Percentiles rank a stretch among this genome's conserved stretches.
These are phyloP conservation scores for Cutaneotrichosporon spelunceum DNA, from an alignment of 1,284 basidiomycete genomes.

Conservation along the genomic window DNA sequence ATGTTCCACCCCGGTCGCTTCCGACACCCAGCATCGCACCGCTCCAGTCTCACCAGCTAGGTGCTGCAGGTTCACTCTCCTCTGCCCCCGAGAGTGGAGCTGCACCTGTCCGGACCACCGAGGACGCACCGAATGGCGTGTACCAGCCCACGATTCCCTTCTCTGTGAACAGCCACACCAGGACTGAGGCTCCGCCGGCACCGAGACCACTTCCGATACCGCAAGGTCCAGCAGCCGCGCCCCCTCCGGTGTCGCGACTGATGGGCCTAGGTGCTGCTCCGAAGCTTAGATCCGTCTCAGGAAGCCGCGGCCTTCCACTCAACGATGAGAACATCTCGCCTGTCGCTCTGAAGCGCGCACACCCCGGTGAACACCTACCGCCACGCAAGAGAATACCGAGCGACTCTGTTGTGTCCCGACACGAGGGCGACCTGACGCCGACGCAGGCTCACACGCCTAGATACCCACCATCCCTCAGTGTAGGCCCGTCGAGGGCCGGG, in stretches of 20 bases:
- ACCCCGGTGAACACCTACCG: constrained; percentile 36
- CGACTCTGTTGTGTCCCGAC: constrained; percentile 20
- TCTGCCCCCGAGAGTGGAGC: background rate
- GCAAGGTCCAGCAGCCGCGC: background rate
- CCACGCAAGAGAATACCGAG: constrained; percentile 41
- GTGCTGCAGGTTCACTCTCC: background rate
- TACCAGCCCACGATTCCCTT: background rate
- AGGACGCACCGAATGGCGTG: background rate
- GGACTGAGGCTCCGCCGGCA: background rate
- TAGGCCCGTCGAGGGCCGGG: background rate
- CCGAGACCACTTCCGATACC: constrained; percentile 4
- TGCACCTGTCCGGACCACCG: background rate
- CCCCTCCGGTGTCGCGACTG: background rate
- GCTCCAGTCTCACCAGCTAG: background rate
- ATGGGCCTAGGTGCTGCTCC: constrained; percentile 36
- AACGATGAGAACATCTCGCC: constrained; percentile 26
- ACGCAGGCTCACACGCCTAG: background rate
- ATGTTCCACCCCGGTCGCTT: constrained; percentile 17
- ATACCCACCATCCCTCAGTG: background rate
- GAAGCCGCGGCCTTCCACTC: constrained; percentile 26
- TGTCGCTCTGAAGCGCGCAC: constrained; percentile 36
- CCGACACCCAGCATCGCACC: background rate
- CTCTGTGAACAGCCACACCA: background rate
- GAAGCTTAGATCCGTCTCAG: constrained; percentile 36
- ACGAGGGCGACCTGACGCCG: constrained; percentile 11